Conservation (phyloP, 257 asterid genomes). For the Cinchona pubescens region DNA sequence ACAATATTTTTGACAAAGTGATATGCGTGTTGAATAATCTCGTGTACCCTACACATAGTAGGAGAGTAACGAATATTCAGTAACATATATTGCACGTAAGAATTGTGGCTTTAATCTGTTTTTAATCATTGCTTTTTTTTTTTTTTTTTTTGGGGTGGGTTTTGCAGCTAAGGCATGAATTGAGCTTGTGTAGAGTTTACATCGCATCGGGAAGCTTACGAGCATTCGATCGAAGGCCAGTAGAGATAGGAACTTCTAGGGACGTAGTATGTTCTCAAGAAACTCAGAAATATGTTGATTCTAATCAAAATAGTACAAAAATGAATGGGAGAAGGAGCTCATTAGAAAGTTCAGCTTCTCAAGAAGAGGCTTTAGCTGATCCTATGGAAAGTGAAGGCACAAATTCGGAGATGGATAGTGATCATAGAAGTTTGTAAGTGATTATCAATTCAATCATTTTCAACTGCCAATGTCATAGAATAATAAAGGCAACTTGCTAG, state of each 20-base stretch:
- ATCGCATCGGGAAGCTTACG: slow-evolving; percentile 57
- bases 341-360: too few species aligned
- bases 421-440: neutral
- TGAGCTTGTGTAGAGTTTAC: slow-evolving; percentile 71
- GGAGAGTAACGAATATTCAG: too few species aligned
- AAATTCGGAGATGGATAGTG: neutral
- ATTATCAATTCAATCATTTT: neutral
- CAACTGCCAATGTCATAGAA: neutral
- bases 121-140: neutral
- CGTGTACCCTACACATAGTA: too few species aligned
- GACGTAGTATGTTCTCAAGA: neutral
- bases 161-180: slow-evolving; percentile 72
- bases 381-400: neutral
- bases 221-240: slow-evolving; percentile 64
- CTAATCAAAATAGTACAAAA: neutral
- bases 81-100: too few species aligned
- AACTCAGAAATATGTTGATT: too few species aligned
- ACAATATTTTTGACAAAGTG: too few species aligned
- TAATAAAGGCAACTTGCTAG: too few species aligned
- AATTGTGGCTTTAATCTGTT: too few species aligned
- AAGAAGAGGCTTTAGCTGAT: neutral
- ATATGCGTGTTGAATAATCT: too few species aligned
- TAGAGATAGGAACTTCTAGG: slow-evolving; percentile 1
- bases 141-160: neutral
- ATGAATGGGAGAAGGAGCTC: neutral